Evolutionary conservation across 176 grass and related monocot genomes (phyloP).

Genomic region (Carex littledalei): DNA sequence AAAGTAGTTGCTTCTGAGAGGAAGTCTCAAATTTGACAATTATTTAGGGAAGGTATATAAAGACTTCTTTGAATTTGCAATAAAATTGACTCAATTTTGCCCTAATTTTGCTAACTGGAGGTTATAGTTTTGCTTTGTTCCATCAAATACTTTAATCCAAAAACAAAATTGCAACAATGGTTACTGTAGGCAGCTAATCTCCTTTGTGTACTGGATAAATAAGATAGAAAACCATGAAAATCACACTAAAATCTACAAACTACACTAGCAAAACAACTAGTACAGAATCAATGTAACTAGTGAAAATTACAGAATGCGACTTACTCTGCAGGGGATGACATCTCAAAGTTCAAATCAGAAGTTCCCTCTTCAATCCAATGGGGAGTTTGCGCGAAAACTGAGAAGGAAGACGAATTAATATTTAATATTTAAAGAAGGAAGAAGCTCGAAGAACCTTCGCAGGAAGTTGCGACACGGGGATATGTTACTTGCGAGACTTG

Average conservation of each 20-base stretch:
- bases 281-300: not conserved
- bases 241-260: not conserved
- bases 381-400: not conserved
- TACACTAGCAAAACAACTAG: not conserved
- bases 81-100: not conserved
- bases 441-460: conserved; percentile 28
- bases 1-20: not conserved
- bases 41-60: not conserved
- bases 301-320: conserved; percentile 15
- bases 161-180: not conserved
- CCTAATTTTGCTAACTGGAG: not conserved
- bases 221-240: not conserved
- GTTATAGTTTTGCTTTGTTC: not conserved
- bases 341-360: conserved; percentile 17
- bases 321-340: conserved; percentile 76
- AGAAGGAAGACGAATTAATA: not conserved
- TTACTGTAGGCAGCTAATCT: not conserved
- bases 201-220: not conserved
- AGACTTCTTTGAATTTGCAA: not conserved
- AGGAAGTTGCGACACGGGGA: not conserved
- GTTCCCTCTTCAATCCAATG: conserved; percentile 3
- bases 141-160: not conserved
- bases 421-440: not conserved
- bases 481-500: conserved; percentile 12
- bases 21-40: not conserved